Conservation (phyloP, 2,329 filamentous ascomycete species). For the Fusarium guadeloupense region DNA sequence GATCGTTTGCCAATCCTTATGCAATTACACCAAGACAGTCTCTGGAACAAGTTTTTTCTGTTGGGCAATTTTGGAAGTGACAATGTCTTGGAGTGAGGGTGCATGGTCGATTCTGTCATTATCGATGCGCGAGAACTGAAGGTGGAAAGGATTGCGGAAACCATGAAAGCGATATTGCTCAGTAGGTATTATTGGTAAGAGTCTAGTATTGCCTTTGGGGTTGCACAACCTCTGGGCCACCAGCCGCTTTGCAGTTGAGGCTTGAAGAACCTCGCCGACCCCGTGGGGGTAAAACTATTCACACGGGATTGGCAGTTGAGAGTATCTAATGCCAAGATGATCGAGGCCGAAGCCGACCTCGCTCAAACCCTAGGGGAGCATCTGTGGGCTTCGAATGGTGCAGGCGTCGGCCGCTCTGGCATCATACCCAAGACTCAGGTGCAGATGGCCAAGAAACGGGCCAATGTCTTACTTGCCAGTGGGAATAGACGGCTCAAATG, state of each 20-base stretch:
- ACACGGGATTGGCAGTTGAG: conserved; percentile 31
- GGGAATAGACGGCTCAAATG: neutral
- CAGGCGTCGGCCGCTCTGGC: conserved; percentile 33
- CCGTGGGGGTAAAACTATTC: conserved; percentile 24
- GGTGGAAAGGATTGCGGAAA: conserved; percentile 35
- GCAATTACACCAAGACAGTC: too few relatives aligned
- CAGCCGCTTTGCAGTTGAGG: conserved; percentile 16
- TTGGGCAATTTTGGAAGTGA: conserved; percentile 7
- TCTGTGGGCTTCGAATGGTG: conserved; percentile 32
- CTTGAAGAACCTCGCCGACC: conserved; percentile 28
- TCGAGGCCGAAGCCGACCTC: conserved; percentile 19
- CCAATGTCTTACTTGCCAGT: too few relatives aligned
- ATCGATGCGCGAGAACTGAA: conserved; percentile 20
- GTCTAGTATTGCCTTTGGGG: conserved; percentile 20
- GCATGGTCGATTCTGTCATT: conserved; percentile 10
- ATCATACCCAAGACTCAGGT: conserved; percentile 4
- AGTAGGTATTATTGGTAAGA: conserved; percentile 21
- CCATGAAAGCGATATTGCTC: conserved; percentile 25
- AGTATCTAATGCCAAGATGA: conserved; percentile 24
- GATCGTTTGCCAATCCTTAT: too few relatives aligned
- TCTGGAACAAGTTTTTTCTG: too few relatives aligned
- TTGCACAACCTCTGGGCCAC: conserved; percentile 27
- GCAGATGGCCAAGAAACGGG: too few relatives aligned
- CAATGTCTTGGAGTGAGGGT: conserved; percentile 12
- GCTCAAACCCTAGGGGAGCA: conserved; percentile 20